A percentile compares a stretch with the other conserved stretches of the same genome.
Conservation (phyloP, 805 yeast genomes). For the Ogataea allantospora region DNA sequence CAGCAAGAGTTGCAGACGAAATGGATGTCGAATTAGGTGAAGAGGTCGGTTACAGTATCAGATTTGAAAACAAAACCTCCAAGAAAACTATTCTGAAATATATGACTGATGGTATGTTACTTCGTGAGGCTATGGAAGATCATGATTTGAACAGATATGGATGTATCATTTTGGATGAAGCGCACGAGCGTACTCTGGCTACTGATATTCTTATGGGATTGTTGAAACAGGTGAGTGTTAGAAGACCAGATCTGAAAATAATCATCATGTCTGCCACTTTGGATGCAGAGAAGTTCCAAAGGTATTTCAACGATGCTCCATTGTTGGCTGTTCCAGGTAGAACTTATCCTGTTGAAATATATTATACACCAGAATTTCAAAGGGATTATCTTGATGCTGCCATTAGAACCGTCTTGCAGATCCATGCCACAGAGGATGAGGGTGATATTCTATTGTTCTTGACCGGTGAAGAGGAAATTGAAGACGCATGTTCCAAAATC, state of each 20-base stretch:
- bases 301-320: conserved; percentile 88
- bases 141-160: conserved; percentile 77
- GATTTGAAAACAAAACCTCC: conserved; percentile 88
- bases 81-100: conserved; percentile 82
- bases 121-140: conserved; percentile 97
- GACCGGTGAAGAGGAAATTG: conserved; percentile 98
- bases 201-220: conserved; percentile 97
- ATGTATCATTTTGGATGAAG: conserved; percentile 93
- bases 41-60: conserved; percentile 92
- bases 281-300: conserved; percentile 94
- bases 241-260: conserved; percentile 86
- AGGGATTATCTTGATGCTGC: conserved; percentile 94
- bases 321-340: conserved; percentile 96
- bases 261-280: conserved; percentile 97
- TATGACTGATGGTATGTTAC: conserved; percentile 98
- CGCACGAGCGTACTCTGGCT: conserved; percentile 95
- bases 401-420: conserved; percentile 90
- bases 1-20: conserved; percentile 95
- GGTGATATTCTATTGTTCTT: conserved; percentile 86
- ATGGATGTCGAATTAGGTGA: conserved; percentile 91
- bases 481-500: conserved; percentile 90
- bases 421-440: conserved; percentile 92
- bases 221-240: conserved; percentile 71
- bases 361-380: conserved; percentile 95
- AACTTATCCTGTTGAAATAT: conserved; percentile 95